These are phyloP conservation scores for Torrubiella hemipterigena DNA, from an alignment of 2,329 filamentous ascomycete genomes.

Conservation along the genomic window DNA sequence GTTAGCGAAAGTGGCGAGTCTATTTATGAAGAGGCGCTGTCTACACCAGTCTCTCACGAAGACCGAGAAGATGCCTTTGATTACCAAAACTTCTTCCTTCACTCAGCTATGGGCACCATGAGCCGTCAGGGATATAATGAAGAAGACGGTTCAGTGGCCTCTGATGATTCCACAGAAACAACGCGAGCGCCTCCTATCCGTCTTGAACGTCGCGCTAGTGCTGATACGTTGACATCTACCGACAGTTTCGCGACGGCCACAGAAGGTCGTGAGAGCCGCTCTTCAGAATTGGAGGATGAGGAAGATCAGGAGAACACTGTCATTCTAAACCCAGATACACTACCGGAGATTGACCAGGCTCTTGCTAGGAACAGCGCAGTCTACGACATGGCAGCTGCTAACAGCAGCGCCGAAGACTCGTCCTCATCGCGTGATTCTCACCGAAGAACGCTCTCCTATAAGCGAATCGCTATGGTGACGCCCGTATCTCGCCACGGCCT, in stretches of 20 bases:
- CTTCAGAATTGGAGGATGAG: constrained; percentile 11
- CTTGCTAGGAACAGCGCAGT: background rate
- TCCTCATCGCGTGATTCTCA: constrained; percentile 6
- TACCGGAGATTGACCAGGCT: background rate
- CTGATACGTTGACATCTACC: constrained; percentile 36
- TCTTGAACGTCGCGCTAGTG: constrained; percentile 29
- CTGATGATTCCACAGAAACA: constrained; percentile 50
- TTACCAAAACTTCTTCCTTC: constrained; percentile 90
- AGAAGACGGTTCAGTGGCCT: constrained; percentile 37
- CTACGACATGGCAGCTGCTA: constrained; percentile 5
- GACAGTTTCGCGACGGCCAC: constrained; percentile 46
- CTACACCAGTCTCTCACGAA: constrained; percentile 65
- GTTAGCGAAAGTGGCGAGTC: constrained; percentile 54
- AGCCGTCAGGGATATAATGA: constrained; percentile 23
- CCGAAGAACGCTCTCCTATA: constrained; percentile 8
- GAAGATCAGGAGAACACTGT: constrained; percentile 3
- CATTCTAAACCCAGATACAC: constrained; percentile 4
- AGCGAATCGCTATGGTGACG: constrained; percentile 1
- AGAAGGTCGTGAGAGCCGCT: constrained; percentile 32
- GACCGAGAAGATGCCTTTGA: constrained; percentile 92
- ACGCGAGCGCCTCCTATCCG: constrained; percentile 34
- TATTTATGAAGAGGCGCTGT: constrained; percentile 48
- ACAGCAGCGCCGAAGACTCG: constrained; percentile 10
- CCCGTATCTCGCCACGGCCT: constrained; percentile 10
- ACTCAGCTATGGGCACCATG: constrained; percentile 78